Evolutionary conservation across 345 rosid genomes (phyloP).

Genomic region (Isatis tinctoria): DNA sequence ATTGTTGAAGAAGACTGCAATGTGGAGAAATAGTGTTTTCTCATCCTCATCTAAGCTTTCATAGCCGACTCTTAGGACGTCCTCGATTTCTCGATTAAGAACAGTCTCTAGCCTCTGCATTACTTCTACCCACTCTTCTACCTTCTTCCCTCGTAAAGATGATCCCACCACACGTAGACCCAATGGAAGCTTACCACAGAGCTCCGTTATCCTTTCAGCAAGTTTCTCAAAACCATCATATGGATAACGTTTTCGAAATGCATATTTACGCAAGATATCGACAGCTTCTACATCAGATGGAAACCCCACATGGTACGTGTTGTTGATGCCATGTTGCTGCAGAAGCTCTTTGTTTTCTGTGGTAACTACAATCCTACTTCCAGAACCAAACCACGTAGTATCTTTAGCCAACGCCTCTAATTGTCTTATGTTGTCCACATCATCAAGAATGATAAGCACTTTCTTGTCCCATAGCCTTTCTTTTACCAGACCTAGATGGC

Average conservation of each 20-base stretch:
- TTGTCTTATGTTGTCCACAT: no score
- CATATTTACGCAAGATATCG: no score
- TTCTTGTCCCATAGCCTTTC: no score
- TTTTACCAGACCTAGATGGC: no score
- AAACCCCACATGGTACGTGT: no score
- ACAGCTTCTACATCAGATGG: no score
- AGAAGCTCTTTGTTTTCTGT: not conserved
- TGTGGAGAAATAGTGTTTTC: conserved; percentile 28
- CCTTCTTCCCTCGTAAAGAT: not conserved
- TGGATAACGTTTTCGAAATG: no score
- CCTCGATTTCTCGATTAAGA: not conserved
- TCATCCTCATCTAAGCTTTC: conserved; percentile 12
- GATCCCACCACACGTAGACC: not conserved
- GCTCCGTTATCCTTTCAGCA: no score
- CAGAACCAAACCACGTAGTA: not conserved
- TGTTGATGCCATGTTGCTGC: not conserved
- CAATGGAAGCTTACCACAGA: not conserved
- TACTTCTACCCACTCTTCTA: not conserved
- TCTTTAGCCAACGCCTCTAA: no score
- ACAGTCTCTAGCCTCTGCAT: not conserved
- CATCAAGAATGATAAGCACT: no score
- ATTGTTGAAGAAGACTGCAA: conserved; percentile 30
- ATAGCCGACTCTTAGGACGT: conserved; percentile 3
- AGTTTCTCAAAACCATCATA: no score
- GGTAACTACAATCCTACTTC: not conserved